These are phyloP conservation scores for Scleroderma bovista DNA, from an alignment of 768 basidiomycete genomes.

Conservation along the genomic window DNA sequence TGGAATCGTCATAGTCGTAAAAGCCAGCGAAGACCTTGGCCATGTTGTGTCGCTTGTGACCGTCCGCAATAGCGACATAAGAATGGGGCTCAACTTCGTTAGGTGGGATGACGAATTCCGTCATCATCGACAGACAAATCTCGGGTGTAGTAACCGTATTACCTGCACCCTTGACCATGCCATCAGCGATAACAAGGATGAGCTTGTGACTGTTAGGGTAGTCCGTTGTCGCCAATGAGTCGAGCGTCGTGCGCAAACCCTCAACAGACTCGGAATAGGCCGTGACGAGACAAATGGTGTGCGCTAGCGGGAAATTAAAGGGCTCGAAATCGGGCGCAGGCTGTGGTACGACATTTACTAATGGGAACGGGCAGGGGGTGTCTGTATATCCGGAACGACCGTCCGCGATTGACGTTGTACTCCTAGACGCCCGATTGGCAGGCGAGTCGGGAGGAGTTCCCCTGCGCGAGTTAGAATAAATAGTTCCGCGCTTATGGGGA, in stretches of 20 bases:
- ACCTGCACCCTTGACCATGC: constrained; percentile 96
- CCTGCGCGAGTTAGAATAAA: constrained; percentile 45
- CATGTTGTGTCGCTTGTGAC: constrained; percentile 99
- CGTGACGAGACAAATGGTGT: constrained; percentile 94
- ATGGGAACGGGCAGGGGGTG: constrained; percentile 87
- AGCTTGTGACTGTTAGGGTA: constrained; percentile 98
- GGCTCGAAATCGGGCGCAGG: constrained; percentile 90
- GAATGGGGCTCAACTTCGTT: constrained; percentile 90
- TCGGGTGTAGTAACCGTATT: constrained; percentile 89
- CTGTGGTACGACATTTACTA: constrained; percentile 86
- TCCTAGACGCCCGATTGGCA: constrained; percentile 66
- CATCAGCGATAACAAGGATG: constrained; percentile 93
- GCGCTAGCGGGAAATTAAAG: constrained; percentile 91
- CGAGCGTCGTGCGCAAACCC: constrained; percentile 94
- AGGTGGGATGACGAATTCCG: constrained; percentile 75
- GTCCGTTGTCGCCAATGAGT: constrained; percentile 96
- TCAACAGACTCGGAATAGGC: constrained; percentile 97
- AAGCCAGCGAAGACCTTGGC: constrained; percentile 97
- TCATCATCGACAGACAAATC: constrained; percentile 96
- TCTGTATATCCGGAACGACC: constrained; percentile 48
- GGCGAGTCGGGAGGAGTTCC: constrained; percentile 72
- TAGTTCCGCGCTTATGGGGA: constrained; percentile 55
- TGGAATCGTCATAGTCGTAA: constrained; percentile 90
- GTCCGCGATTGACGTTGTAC: constrained; percentile 71
- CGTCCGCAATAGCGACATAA: constrained; percentile 98